Percentiles rank a stretch among this genome's conserved stretches.
phyloP scores from a whole-genome alignment of 208 protist species.

The Acanthamoeba sp. region DNA sequence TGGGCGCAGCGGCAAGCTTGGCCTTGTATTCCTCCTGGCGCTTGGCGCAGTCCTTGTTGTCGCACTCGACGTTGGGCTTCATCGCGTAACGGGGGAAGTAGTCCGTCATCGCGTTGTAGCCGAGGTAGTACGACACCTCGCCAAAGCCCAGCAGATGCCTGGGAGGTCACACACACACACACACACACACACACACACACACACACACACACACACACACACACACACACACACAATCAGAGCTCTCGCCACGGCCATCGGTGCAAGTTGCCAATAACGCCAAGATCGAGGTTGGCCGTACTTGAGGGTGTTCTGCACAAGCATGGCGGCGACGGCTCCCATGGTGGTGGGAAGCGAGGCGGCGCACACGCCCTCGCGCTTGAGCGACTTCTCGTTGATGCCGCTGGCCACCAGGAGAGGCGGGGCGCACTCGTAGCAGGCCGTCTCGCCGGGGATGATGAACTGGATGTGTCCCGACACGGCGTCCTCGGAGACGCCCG shows the following conservation, averaged over 20 bases:
- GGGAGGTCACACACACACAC: background rate
- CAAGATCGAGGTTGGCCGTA: slow-evolving; percentile 84
- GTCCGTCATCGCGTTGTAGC: slow-evolving; percentile 96
- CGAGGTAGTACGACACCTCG: slow-evolving; percentile 94
- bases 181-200: background rate
- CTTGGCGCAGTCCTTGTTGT: slow-evolving; percentile 24
- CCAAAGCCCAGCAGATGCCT: slow-evolving; percentile 92
- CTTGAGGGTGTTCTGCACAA: slow-evolving; percentile 97
- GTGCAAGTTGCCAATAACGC: no score
- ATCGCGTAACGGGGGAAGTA: slow-evolving; percentile 95
- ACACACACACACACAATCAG: no score
- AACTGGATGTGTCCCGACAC: slow-evolving; percentile 98
- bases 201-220: background rate
- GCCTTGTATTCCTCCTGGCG: slow-evolving; percentile 54
- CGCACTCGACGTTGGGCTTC: slow-evolving; percentile 91
- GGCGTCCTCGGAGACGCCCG: slow-evolving; percentile 97
- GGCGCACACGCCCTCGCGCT: slow-evolving; percentile 97
- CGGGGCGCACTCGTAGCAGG: slow-evolving; percentile 93
- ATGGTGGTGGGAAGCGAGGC: slow-evolving; percentile 98
- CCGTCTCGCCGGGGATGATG: slow-evolving; percentile 94
- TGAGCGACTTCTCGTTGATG: slow-evolving; percentile 91
- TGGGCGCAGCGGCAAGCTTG: background rate
- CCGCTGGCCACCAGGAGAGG: slow-evolving; percentile 95
- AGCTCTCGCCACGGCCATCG: no score
- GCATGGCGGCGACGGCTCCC: slow-evolving; percentile 96